Percentiles rank a stretch among this genome's conserved stretches.
phyloP scores from a whole-genome alignment of 257 asterid genomes.

The Solanum verrucosum region DNA sequence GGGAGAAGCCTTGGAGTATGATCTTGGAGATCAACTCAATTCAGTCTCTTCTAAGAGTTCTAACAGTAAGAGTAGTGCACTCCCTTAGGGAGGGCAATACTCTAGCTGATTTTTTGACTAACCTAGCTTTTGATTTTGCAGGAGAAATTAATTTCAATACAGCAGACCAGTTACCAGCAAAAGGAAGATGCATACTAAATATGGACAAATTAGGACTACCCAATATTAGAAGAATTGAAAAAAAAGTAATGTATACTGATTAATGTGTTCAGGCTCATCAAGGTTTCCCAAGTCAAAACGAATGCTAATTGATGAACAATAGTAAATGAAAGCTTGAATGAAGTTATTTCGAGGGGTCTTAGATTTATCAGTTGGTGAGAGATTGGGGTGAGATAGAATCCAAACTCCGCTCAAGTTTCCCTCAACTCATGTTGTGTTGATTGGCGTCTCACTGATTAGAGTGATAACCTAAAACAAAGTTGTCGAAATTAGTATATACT shows the following conservation, averaged over 20 bases:
- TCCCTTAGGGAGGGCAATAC: neutral
- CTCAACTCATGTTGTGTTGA: neutral
- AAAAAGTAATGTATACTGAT: too few relatives aligned
- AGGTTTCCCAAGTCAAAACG: too few relatives aligned
- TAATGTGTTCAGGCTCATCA: too few relatives aligned
- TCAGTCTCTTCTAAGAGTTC: neutral
- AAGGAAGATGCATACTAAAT: neutral
- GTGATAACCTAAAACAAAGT: too few relatives aligned
- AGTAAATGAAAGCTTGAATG: neutral
- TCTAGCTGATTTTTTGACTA: too few relatives aligned
- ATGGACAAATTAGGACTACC: neutral
- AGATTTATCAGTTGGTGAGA: neutral
- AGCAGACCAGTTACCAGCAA: neutral
- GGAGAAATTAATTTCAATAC: neutral
- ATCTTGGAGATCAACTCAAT: neutral
- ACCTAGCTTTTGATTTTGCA: too few relatives aligned
- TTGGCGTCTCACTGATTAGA: neutral
- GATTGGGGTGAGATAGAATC: neutral
- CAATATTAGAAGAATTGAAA: too few relatives aligned
- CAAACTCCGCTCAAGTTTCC: neutral
- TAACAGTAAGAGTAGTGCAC: neutral
- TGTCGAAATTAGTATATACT: too few relatives aligned
- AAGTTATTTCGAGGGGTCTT: neutral
- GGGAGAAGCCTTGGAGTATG: neutral
- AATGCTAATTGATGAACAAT: neutral